These are phyloP conservation scores for Vitis hybrid DNA, from an alignment of 177 flowering plant species.

Conservation along the genomic window DNA sequence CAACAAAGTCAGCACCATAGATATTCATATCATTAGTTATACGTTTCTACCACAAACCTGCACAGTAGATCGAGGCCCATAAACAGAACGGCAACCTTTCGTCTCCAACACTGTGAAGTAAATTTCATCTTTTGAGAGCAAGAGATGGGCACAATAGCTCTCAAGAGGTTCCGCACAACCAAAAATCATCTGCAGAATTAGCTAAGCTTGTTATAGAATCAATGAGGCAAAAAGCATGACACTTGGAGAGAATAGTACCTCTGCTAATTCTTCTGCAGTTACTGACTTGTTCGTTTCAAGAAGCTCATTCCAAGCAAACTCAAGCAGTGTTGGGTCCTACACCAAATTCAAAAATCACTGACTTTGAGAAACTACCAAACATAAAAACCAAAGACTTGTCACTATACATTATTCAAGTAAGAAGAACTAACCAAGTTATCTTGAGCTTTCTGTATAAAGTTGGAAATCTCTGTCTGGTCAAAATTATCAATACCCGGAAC, in stretches of 20 bases:
- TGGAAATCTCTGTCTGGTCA: constrained; percentile 57
- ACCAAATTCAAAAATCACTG: constrained; percentile 15
- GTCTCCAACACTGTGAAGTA: constrained; percentile 68
- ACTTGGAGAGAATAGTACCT: constrained; percentile 47
- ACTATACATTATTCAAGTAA: background rate
- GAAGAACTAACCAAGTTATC: constrained; percentile 59
- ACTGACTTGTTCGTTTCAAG: constrained; percentile 73
- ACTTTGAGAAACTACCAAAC: background rate
- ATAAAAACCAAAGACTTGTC: background rate
- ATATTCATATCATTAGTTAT: background rate
- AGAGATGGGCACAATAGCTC: constrained; percentile 85
- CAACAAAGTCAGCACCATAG: background rate
- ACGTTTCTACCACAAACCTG: constrained; percentile 47
- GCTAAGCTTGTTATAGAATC: constrained; percentile 15
- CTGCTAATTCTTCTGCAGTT: constrained; percentile 76
- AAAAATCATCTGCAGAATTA: constrained; percentile 72
- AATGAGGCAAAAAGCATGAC: background rate
- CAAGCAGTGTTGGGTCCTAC: constrained; percentile 80
- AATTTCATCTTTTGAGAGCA: constrained; percentile 84
- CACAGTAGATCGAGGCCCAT: constrained; percentile 68
- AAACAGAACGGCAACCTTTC: constrained; percentile 62
- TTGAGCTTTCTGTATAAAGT: constrained; percentile 65
- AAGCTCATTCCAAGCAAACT: constrained; percentile 92
- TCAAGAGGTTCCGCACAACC: constrained; percentile 80
- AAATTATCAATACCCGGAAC: constrained; percentile 83